These are phyloP conservation scores for Amaranthus hypochondriacus DNA, from an alignment of 148 eudicot genomes.

Conservation along the genomic window DNA sequence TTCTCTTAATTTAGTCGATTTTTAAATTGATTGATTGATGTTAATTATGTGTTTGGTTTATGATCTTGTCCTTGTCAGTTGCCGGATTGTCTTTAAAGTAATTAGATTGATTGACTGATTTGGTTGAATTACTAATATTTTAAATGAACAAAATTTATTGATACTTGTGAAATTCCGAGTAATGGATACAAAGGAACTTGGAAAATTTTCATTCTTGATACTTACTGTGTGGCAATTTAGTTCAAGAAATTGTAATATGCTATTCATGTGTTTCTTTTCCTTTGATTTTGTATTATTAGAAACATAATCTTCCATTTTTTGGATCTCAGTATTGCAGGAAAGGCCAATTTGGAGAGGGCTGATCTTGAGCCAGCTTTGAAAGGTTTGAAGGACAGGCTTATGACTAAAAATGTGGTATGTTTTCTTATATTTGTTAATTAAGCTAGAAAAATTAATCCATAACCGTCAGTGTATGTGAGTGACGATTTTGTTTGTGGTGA, in stretches of 20 bases:
- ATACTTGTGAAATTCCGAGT: too few species aligned
- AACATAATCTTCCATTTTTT: conserved; percentile 13
- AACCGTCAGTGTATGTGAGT: neutral
- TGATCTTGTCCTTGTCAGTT: neutral
- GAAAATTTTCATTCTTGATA: too few species aligned
- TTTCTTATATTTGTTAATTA: neutral
- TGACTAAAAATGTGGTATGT: conserved; percentile 99
- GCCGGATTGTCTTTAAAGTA: neutral
- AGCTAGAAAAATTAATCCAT: neutral
- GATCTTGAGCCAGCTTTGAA: conserved; percentile 90
- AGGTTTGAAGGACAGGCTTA: conserved; percentile 90
- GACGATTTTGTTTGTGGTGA: neutral
- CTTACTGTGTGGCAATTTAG: too few species aligned
- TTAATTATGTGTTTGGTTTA: neutral
- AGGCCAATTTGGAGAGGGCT: conserved; percentile 85
- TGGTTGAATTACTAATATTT: too few species aligned
- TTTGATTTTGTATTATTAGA: conserved; percentile 1
- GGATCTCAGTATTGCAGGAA: conserved; percentile 84
- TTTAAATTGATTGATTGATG: too few species aligned
- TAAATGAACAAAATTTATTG: too few species aligned
- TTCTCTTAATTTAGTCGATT: too few species aligned
- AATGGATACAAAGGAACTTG: too few species aligned
- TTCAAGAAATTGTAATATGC: too few species aligned
- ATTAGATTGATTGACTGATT: neutral
- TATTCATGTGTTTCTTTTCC: neutral